phyloP scores from a whole-genome alignment of 2,329 filamentous ascomycete species.

The Spiromastix sp. region DNA sequence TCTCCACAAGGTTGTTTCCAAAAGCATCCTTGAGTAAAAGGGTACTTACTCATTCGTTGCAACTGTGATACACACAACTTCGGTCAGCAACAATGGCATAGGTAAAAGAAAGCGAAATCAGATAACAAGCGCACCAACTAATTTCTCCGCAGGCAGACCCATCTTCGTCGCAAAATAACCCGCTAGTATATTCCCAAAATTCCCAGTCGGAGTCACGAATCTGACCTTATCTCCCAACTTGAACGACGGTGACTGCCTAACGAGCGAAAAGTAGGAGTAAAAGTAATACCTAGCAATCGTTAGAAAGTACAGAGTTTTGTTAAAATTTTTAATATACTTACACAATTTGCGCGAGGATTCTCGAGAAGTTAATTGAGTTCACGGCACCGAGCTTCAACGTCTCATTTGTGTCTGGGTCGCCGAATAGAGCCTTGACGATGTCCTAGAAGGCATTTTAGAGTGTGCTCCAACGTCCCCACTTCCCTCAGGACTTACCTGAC shows the following conservation, averaged over 20 bases:
- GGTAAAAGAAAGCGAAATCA: no score
- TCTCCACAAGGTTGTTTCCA: no score
- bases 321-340: no score
- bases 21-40: no score
- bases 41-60: slow-evolving; percentile 97
- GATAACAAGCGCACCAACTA: no score
- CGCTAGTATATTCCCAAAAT: slow-evolving; percentile 84
- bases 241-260: slow-evolving; percentile 47
- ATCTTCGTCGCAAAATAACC: slow-evolving; percentile 88
- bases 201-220: slow-evolving; percentile 87
- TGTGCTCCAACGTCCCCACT: slow-evolving; percentile 26
- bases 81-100: no score
- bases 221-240: slow-evolving; percentile 51
- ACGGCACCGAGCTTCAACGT: slow-evolving; percentile 80
- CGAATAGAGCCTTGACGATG: slow-evolving; percentile 88
- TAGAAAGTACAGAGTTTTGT: no score
- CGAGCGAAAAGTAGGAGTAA: slow-evolving; percentile 79
- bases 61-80: no score
- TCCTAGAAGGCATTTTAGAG: slow-evolving; percentile 98
- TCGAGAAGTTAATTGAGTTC: slow-evolving; percentile 93
- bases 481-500: background rate
- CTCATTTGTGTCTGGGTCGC: slow-evolving; percentile 72
- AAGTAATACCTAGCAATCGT: slow-evolving; percentile 99
- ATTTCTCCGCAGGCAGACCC: slow-evolving; percentile 78
- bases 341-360: slow-evolving; percentile 93